Evolutionary conservation across 257 asterid species (phyloP).

Genomic region (Rehmannia glutinosa): DNA sequence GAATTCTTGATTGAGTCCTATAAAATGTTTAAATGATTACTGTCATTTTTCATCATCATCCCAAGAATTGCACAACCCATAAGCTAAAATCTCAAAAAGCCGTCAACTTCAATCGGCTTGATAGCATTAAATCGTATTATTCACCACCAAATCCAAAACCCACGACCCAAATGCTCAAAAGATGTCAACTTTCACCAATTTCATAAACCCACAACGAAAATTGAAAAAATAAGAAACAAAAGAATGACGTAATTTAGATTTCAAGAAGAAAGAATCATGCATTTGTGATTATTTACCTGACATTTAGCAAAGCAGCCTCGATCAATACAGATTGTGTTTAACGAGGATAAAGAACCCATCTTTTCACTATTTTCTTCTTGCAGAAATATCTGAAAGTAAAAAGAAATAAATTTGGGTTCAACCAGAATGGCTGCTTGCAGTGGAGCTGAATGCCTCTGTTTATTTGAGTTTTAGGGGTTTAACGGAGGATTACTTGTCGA

Average conservation of each 20-base stretch:
- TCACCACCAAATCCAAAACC: neutral
- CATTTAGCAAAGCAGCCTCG: conserved; percentile 14
- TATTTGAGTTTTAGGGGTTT: neutral
- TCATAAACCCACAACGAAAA: neutral
- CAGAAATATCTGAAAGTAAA: neutral
- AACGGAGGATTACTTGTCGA: neutral
- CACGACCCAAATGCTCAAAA: neutral
- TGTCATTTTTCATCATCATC: neutral
- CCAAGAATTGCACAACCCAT: conserved; percentile 1
- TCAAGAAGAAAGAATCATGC: neutral
- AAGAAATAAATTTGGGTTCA: neutral
- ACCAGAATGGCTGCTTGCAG: neutral
- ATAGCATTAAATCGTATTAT: neutral
- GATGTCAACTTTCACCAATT: neutral
- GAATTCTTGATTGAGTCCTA: conserved; percentile 34
- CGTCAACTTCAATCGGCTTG: neutral
- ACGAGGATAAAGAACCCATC: conserved; percentile 23
- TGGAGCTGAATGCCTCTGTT: no score
- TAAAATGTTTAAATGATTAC: neutral
- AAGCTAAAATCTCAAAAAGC: conserved; percentile 6
- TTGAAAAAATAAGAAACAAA: no score
- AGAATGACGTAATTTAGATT: neutral
- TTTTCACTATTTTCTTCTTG: no score
- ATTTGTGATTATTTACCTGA: conserved; percentile 11
- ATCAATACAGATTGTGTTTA: conserved; percentile 21